Conservation (phyloP, 2,329 filamentous ascomycete genomes). For the Hortaea sp. region DNA sequence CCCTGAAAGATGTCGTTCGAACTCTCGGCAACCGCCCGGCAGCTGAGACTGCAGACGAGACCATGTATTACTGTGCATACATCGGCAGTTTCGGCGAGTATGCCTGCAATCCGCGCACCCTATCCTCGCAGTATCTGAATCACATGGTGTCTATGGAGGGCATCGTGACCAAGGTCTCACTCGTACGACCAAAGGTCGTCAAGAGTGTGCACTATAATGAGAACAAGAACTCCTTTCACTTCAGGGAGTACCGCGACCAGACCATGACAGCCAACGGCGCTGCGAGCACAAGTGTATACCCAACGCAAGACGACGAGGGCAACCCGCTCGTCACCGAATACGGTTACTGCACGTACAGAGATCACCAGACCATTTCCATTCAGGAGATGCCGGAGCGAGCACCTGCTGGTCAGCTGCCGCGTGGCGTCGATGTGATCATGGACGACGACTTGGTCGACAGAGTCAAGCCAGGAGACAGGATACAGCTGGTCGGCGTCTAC, state of each 20-base stretch:
- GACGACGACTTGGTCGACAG: slow-evolving; percentile 94
- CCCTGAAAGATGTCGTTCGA: slow-evolving; percentile 78
- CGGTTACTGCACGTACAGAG: slow-evolving; percentile 87
- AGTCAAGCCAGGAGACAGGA: slow-evolving; percentile 89
- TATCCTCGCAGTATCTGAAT: slow-evolving; percentile 83
- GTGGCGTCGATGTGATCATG: slow-evolving; percentile 90
- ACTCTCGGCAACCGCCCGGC: slow-evolving; percentile 66
- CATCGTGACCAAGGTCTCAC: slow-evolving; percentile 90
- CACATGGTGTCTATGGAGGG: slow-evolving; percentile 96
- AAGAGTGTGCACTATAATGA: slow-evolving; percentile 98
- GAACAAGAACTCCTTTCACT: slow-evolving; percentile 73
- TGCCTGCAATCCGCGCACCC: slow-evolving; percentile 84
- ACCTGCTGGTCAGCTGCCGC: slow-evolving; percentile 86
- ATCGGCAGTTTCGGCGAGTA: slow-evolving; percentile 92
- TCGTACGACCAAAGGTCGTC: slow-evolving; percentile 94
- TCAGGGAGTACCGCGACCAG: slow-evolving; percentile 86
- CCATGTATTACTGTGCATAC: slow-evolving; percentile 90
- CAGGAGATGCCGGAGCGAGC: slow-evolving; percentile 98
- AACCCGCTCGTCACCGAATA: slow-evolving; percentile 94
- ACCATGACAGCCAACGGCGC: slow-evolving; percentile 87
- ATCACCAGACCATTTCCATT: slow-evolving; percentile 95
- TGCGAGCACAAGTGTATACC: slow-evolving; percentile 85
- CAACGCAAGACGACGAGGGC: slow-evolving; percentile 83
- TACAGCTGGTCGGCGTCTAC: slow-evolving; percentile 95
- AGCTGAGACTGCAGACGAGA: slow-evolving; percentile 67